phyloP scores from a whole-genome alignment of 805 yeast species.

The Spathaspora girioi region DNA sequence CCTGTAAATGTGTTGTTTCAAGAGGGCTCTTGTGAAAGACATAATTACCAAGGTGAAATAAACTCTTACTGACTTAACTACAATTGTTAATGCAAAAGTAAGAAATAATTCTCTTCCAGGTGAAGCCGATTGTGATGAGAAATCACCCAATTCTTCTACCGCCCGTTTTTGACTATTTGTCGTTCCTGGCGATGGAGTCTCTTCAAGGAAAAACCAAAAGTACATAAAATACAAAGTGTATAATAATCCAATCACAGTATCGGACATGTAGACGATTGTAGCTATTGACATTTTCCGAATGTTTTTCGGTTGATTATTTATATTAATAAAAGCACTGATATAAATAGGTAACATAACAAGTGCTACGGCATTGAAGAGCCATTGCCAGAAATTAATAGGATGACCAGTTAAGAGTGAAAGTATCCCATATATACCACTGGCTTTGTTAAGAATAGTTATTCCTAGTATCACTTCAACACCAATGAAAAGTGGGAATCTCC shows the following conservation, averaged over 20 bases:
- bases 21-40: slow-evolving; percentile 56
- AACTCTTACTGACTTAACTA: slow-evolving; percentile 46
- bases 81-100: slow-evolving; percentile 48
- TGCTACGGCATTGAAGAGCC: slow-evolving; percentile 72
- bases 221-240: slow-evolving; percentile 73
- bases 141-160: slow-evolving; percentile 2
- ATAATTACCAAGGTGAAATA: slow-evolving; percentile 59
- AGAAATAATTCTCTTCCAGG: slow-evolving; percentile 51
- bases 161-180: slow-evolving; percentile 6
- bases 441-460: slow-evolving; percentile 77
- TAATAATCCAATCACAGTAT: slow-evolving; percentile 61
- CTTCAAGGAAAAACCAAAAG: slow-evolving; percentile 66
- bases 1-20: slow-evolving; percentile 29
- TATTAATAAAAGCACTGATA: slow-evolving; percentile 49
- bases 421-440: slow-evolving; percentile 84
- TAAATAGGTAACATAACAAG: slow-evolving; percentile 62
- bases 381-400: slow-evolving; percentile 76
- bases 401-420: slow-evolving; percentile 87
- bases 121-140: slow-evolving; percentile 59
- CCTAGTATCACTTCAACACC: slow-evolving; percentile 84
- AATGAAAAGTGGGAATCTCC: slow-evolving; percentile 69
- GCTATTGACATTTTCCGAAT: slow-evolving; percentile 61
- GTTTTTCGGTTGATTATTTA: slow-evolving; percentile 41
- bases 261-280: slow-evolving; percentile 59
- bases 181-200: slow-evolving; percentile 13